phyloP scores from a whole-genome alignment of 148 eudicot genomes.

The Tetragonia tetragonoides region DNA sequence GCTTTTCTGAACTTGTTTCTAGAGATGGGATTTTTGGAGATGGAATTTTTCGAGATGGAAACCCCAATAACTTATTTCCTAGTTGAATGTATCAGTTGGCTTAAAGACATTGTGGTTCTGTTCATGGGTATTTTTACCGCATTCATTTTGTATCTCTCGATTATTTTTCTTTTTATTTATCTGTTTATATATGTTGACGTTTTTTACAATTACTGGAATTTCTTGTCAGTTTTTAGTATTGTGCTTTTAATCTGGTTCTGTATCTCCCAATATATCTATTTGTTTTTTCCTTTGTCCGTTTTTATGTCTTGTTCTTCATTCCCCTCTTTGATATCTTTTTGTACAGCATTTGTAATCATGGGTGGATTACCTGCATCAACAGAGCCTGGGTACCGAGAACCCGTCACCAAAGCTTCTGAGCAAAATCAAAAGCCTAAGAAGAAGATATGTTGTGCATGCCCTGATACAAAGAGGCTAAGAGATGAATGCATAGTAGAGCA shows the following conservation, averaged over 20 bases:
- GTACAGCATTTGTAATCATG: slow-evolving; percentile 26
- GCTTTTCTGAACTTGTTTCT: too few relatives aligned
- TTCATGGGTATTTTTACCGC: not conserved
- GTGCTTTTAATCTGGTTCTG: too few relatives aligned
- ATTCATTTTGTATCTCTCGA: not conserved
- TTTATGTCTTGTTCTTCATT: not conserved
- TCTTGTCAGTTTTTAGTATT: too few relatives aligned
- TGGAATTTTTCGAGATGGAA: too few relatives aligned
- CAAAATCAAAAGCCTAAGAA: slow-evolving; percentile 72
- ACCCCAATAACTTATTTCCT: too few relatives aligned
- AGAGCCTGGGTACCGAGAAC: slow-evolving; percentile 19
- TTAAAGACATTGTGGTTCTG: too few relatives aligned
- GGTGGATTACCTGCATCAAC: slow-evolving; percentile 21
- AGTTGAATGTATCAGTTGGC: too few relatives aligned
- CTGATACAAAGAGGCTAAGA: slow-evolving; percentile 84
- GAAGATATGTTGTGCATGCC: slow-evolving; percentile 98
- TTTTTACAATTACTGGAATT: too few relatives aligned
- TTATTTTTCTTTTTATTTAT: not conserved
- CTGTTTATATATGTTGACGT: not conserved
- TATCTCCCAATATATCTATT: too few relatives aligned
- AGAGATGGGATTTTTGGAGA: too few relatives aligned
- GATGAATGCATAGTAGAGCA: slow-evolving; percentile 90
- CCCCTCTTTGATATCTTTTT: not conserved
- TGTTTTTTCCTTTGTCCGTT: too few relatives aligned
- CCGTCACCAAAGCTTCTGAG: slow-evolving; percentile 30